Evolutionary conservation across 2,329 filamentous ascomycete species (phyloP).

Genomic region (Trichoderma sp.): DNA sequence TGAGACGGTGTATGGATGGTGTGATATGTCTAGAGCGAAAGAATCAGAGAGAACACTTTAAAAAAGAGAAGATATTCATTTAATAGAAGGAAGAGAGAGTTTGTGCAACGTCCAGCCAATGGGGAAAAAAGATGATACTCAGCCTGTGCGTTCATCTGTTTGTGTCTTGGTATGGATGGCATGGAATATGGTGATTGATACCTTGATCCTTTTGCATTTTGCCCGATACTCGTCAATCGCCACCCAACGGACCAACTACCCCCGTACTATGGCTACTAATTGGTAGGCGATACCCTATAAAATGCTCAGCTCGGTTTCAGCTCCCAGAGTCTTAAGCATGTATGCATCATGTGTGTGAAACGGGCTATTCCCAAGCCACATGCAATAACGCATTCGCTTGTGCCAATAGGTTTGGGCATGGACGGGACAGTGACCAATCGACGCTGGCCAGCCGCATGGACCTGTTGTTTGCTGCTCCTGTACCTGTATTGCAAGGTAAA

Average conservation of each 20-base stretch:
- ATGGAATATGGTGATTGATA: neutral
- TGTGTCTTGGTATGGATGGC: neutral
- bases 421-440: neutral
- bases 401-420: neutral
- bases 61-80: neutral
- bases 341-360: neutral
- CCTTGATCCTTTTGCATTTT: neutral
- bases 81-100: neutral
- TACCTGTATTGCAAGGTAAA: neutral
- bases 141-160: neutral
- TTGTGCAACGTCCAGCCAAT: neutral
- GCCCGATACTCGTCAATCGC: neutral
- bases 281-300: neutral
- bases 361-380: constrained; percentile 9
- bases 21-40: neutral
- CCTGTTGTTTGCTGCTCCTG: neutral
- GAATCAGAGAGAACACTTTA: neutral
- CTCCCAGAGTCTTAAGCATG: too few relatives aligned
- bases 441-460: neutral
- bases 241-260: neutral
- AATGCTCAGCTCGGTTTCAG: neutral
- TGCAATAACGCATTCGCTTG: neutral
- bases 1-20: neutral
- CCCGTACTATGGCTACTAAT: neutral
- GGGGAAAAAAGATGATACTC: neutral